These are phyloP conservation scores for Wickerhamomyces chambardii DNA, from an alignment of 805 yeast species.

Conservation along the genomic window DNA sequence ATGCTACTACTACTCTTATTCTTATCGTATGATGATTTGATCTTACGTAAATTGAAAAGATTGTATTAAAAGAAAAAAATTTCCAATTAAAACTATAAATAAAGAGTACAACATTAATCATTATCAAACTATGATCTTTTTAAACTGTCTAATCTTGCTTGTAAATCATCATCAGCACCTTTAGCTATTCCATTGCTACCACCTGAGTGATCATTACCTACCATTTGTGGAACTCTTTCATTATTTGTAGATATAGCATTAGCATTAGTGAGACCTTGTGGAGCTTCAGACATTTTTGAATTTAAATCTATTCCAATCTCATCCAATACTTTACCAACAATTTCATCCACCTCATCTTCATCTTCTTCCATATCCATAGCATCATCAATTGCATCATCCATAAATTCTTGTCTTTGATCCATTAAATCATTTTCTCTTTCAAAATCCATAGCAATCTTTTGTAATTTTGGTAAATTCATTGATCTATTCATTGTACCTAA, in stretches of 20 bases:
- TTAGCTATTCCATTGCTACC: conserved; percentile 8
- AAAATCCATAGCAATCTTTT: conserved; percentile 89
- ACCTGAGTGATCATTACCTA: conserved; percentile 27
- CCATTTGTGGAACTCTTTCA: conserved; percentile 43
- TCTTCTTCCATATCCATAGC: conserved; percentile 88
- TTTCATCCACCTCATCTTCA: conserved; percentile 86
- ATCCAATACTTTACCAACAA: conserved; percentile 85
- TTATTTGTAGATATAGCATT: conserved; percentile 14
- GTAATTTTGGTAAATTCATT: conserved; percentile 86
- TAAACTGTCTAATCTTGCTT: conserved; percentile 79
- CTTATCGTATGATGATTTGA: too few species aligned
- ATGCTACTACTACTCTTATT: too few species aligned
- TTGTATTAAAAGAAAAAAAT: too few species aligned
- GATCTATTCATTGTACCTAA: conserved; percentile 80
- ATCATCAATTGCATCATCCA: conserved; percentile 97
- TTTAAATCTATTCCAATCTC: conserved; percentile 88
- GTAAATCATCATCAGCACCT: conserved; percentile 70
- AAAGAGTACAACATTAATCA: too few species aligned
- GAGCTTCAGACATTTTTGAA: conserved; percentile 35
- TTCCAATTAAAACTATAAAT: too few species aligned
- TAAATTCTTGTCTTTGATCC: conserved; percentile 98
- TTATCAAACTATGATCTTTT: too few species aligned
- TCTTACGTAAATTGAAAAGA: too few species aligned
- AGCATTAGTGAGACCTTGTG: conserved; percentile 24
- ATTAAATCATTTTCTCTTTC: conserved; percentile 90